Conservation (phyloP, 1,284 basidiomycete species). For the Sporisorium sorghi region DNA sequence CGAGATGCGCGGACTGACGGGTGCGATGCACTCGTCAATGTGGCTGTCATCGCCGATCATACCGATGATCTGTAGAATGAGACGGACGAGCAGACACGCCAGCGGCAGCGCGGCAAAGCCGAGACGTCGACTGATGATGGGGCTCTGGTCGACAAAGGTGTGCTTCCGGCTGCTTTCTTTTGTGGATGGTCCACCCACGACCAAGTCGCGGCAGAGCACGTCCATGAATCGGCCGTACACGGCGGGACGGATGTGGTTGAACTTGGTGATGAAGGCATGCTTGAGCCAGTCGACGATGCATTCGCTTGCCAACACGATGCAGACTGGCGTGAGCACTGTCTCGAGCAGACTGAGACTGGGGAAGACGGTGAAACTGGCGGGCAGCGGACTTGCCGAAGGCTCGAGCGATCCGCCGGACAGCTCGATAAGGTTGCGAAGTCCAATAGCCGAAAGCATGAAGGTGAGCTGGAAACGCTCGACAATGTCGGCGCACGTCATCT, state of each 20-base stretch:
- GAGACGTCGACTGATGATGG: constrained; percentile 89
- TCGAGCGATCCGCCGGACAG: constrained; percentile 75
- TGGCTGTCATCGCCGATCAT: constrained; percentile 73
- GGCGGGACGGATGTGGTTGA: constrained; percentile 85
- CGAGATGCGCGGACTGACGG: constrained; percentile 19
- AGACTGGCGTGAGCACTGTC: constrained; percentile 91
- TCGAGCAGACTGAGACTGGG: constrained; percentile 74
- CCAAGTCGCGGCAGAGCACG: constrained; percentile 91
- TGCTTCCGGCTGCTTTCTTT: constrained; percentile 73
- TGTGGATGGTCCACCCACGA: constrained; percentile 77
- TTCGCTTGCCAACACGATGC: constrained; percentile 91
- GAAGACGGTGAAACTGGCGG: constrained; percentile 68
- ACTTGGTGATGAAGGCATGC: constrained; percentile 99
- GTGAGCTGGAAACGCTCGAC: constrained; percentile 95
- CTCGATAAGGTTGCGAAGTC: constrained; percentile 94
- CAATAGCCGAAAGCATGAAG: constrained; percentile 90
- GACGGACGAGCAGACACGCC: constrained; percentile 88
- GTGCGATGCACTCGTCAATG: constrained; percentile 69
- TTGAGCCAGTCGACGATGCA: constrained; percentile 98
- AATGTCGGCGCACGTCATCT: constrained; percentile 89
- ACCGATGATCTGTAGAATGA: constrained; percentile 81
- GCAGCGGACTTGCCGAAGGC: constrained; percentile 74
- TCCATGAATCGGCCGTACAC: constrained; percentile 97
- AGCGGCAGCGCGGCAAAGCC: constrained; percentile 94
- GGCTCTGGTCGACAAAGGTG: constrained; percentile 92